These are phyloP conservation scores for Suhomyces bokatorum DNA, from an alignment of 1,139 yeast species.

Conservation along the genomic window DNA sequence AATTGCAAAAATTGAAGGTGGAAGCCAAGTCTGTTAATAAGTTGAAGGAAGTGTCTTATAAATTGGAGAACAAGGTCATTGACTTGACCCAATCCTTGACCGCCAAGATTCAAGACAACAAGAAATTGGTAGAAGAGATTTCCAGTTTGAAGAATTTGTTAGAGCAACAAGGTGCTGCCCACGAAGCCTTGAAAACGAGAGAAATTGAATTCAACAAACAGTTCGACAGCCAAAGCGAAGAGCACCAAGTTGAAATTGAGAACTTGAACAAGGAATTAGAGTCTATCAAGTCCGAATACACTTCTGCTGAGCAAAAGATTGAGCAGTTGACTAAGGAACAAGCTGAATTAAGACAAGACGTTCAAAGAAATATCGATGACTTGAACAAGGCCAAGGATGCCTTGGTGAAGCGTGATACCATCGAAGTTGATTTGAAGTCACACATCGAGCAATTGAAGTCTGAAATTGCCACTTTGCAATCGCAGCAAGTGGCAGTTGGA, in stretches of 20 bases:
- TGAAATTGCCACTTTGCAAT: constrained; percentile 57
- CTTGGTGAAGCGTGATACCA: constrained; percentile 61
- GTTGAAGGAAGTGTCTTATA: constrained; percentile 86
- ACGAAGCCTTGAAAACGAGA: constrained; percentile 54
- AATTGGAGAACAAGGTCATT: constrained; percentile 92
- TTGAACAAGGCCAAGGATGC: constrained; percentile 63
- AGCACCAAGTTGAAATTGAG: constrained; percentile 53
- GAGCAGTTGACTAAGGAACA: constrained; percentile 67
- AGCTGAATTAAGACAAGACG: constrained; percentile 61
- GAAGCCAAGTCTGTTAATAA: constrained; percentile 93
- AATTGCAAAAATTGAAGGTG: constrained; percentile 61
- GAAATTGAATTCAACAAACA: constrained; percentile 55
- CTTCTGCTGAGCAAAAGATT: constrained; percentile 61
- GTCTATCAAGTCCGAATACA: constrained; percentile 57
- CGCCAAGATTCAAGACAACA: constrained; percentile 76
- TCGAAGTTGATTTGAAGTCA: constrained; percentile 67
- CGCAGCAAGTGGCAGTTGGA: constrained; percentile 23
- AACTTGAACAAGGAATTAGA: constrained; percentile 59
- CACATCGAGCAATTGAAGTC: constrained; percentile 70
- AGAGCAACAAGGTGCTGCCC: constrained; percentile 58
- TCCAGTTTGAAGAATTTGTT: constrained; percentile 54
- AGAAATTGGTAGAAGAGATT: constrained; percentile 64
- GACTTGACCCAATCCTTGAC: constrained; percentile 87
- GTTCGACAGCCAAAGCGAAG: constrained; percentile 44
- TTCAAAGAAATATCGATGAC: constrained; percentile 59